phyloP scores from a whole-genome alignment of 306 rosid species.

The Acacia crassicarpa region DNA sequence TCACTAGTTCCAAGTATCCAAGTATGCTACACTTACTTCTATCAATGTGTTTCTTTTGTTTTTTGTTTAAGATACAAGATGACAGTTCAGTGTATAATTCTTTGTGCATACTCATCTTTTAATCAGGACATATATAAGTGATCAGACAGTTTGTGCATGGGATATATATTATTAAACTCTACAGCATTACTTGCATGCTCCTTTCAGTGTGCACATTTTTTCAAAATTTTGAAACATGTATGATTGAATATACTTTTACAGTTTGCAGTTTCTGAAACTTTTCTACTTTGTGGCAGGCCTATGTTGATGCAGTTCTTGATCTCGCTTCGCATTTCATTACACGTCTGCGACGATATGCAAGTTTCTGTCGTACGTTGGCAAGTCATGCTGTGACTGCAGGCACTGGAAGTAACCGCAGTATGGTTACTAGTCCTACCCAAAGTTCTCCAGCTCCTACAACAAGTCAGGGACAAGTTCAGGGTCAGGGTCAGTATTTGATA shows the following conservation, averaged over 20 bases:
- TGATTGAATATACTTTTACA: background rate
- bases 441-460: slow-evolving; percentile 84
- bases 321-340: slow-evolving; percentile 98
- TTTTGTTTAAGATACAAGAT: slow-evolving; percentile 11
- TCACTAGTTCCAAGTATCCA: slow-evolving; percentile 77
- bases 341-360: slow-evolving; percentile 96
- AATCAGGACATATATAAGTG: slow-evolving; percentile 8
- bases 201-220: slow-evolving; percentile 20
- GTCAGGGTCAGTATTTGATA: slow-evolving; percentile 47
- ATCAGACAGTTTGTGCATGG: background rate
- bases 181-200: background rate
- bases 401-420: slow-evolving; percentile 83
- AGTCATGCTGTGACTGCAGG: slow-evolving; percentile 96
- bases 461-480: slow-evolving; percentile 77
- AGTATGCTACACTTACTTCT: slow-evolving; percentile 48
- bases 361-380: slow-evolving; percentile 98
- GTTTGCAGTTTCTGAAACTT: slow-evolving; percentile 15
- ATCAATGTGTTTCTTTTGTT: slow-evolving; percentile 14
- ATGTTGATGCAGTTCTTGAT: slow-evolving; percentile 97
- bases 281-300: slow-evolving; percentile 66
- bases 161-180: background rate
- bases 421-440: slow-evolving; percentile 94
- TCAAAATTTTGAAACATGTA: slow-evolving; percentile 12
- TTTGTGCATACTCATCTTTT: slow-evolving; percentile 7
- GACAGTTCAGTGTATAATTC: slow-evolving; percentile 9